Percentiles rank a stretch among this genome's conserved stretches.
phyloP scores from a whole-genome alignment of 2,329 filamentous ascomycete species.

The Nannizziopsis barbatae region DNA sequence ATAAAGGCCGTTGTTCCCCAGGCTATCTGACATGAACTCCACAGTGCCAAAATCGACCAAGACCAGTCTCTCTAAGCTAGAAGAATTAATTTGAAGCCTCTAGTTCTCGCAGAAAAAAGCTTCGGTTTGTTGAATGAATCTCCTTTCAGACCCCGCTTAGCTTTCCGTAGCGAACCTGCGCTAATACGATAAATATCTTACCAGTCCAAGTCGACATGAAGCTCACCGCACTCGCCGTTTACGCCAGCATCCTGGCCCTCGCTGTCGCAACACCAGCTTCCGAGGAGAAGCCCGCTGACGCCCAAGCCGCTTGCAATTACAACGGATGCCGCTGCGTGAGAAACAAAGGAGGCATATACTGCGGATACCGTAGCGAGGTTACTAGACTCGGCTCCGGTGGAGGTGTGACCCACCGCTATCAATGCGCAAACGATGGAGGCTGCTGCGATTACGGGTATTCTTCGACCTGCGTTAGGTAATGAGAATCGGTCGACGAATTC shows the following conservation, averaged over 20 bases:
- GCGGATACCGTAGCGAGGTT: not conserved
- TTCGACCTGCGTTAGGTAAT: too few species aligned
- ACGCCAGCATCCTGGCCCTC: slow-evolving; percentile 2
- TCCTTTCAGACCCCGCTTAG: too few species aligned
- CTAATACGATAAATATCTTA: too few species aligned
- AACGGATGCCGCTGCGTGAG: not conserved
- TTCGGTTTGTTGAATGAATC: too few species aligned
- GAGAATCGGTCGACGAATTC: too few species aligned
- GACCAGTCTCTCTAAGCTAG: too few species aligned
- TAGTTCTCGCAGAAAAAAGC: too few species aligned
- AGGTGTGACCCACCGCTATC: not conserved
- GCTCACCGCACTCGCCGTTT: not conserved
- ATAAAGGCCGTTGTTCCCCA: too few species aligned
- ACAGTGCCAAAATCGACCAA: too few species aligned
- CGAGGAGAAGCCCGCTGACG: not conserved
- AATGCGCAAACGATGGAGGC: not conserved
- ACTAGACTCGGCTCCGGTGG: not conserved
- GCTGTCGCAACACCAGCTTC: not conserved
- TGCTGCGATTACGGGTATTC: slow-evolving; percentile 1
- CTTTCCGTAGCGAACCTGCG: too few species aligned
- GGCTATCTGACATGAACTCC: too few species aligned
- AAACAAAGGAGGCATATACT: not conserved
- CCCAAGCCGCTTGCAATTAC: not conserved
- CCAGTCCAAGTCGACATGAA: not conserved
- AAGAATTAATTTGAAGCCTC: too few species aligned